Conservation (phyloP, 2,329 filamentous ascomycete genomes). For the Fusarium sp. region DNA sequence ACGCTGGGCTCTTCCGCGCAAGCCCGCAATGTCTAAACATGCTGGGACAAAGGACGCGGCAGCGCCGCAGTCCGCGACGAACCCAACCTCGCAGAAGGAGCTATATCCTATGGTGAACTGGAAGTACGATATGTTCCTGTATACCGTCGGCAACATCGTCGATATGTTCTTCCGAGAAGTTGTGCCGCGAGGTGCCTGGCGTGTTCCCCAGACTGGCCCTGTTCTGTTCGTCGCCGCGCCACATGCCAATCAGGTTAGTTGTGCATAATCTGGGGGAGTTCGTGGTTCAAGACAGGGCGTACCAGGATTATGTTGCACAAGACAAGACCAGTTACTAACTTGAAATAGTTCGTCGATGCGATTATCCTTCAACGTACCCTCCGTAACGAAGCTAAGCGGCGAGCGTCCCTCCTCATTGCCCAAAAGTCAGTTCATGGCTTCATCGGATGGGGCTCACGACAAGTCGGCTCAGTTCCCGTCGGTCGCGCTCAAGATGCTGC, state of each 20-base stretch:
- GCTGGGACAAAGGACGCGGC: conserved; percentile 39
- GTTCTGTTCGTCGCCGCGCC: conserved; percentile 96
- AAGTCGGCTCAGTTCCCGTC: conserved; percentile 92
- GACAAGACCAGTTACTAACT: conserved; percentile 6
- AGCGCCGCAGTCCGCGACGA: conserved; percentile 39
- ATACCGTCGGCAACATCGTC: conserved; percentile 81
- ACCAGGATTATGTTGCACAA: neutral
- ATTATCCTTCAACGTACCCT: conserved; percentile 92
- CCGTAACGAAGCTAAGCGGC: conserved; percentile 84
- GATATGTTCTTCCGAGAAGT: conserved; percentile 99
- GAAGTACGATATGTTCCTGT: conserved; percentile 82
- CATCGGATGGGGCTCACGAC: conserved; percentile 85
- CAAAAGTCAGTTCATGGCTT: conserved; percentile 96
- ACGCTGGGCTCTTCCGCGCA: conserved; percentile 14
- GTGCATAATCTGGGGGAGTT: neutral
- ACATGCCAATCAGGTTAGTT: conserved; percentile 88
- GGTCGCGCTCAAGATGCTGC: conserved; percentile 90
- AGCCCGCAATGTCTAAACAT: conserved; percentile 33
- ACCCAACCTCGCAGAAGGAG: conserved; percentile 56
- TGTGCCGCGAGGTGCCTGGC: conserved; percentile 93
- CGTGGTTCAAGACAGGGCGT: neutral
- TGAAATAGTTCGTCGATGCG: conserved; percentile 87
- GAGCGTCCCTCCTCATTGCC: conserved; percentile 91
- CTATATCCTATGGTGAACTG: conserved; percentile 75
- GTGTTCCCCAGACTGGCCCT: conserved; percentile 86